These are phyloP conservation scores for Phylloporus sp. DNA, from an alignment of 1,284 basidiomycete genomes.

Conservation along the genomic window DNA sequence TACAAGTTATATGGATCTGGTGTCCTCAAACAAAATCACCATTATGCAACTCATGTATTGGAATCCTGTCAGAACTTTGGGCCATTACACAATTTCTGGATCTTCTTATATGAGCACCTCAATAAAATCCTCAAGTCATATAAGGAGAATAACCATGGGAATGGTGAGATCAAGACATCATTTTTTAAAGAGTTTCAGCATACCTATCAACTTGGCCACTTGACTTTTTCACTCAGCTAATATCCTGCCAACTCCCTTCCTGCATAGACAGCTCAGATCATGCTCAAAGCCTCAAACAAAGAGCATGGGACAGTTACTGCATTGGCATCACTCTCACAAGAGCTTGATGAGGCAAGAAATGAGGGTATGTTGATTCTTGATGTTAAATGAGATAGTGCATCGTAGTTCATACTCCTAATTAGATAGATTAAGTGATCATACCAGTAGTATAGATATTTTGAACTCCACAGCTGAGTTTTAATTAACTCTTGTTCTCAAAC, in stretches of 20 bases:
- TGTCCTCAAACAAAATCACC: neutral
- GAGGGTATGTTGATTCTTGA: neutral
- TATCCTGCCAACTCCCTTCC: neutral
- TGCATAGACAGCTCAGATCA: neutral
- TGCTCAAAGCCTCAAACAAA: neutral
- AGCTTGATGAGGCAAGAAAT: neutral
- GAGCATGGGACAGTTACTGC: neutral
- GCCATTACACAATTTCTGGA: constrained; percentile 35
- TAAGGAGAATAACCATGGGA: neutral
- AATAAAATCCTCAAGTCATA: constrained; percentile 36
- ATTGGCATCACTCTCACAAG: neutral
- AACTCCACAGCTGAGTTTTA: no score
- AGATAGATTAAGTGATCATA: no score
- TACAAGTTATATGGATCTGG: neutral
- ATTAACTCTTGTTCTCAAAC: no score
- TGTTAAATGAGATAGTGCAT: no score
- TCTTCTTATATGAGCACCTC: constrained; percentile 34
- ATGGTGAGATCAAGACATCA: neutral
- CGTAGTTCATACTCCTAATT: no score
- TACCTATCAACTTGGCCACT: neutral
- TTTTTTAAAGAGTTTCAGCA: neutral
- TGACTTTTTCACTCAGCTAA: neutral
- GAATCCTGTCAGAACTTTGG: neutral
- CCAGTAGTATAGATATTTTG: no score
- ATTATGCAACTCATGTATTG: neutral